Conservation (phyloP, 2,329 filamentous ascomycete genomes). For the Aspergillus fischeri region DNA sequence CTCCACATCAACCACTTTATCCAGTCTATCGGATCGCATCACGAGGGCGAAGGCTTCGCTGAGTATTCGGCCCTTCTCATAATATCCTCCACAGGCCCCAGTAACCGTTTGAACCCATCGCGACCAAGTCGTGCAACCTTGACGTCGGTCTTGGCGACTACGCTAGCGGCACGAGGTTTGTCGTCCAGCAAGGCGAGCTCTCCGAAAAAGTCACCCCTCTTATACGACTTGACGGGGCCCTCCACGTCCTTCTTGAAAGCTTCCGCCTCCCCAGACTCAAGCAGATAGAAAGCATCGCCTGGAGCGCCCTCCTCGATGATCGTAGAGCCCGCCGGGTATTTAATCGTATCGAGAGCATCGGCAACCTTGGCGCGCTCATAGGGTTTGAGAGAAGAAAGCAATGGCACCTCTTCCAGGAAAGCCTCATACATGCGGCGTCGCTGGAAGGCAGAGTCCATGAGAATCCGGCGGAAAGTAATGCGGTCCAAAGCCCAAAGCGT, state of each 20-base stretch:
- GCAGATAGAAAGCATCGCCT: constrained; percentile 84
- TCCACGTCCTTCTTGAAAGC: constrained; percentile 74
- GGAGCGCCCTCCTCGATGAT: constrained; percentile 92
- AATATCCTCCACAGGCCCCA: constrained; percentile 90
- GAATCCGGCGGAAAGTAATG: constrained; percentile 91
- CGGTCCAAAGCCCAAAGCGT: constrained; percentile 93
- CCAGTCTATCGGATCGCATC: constrained; percentile 18
- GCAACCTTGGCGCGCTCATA: constrained; percentile 98
- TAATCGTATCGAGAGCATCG: constrained; percentile 87
- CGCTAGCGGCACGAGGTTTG: constrained; percentile 83
- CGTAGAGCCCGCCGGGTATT: constrained; percentile 70
- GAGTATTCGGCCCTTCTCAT: constrained; percentile 65
- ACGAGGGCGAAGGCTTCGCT: constrained; percentile 23
- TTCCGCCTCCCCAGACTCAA: constrained; percentile 82
- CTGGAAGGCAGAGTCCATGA: constrained; percentile 97
- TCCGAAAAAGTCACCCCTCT: constrained; percentile 94
- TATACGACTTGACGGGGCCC: constrained; percentile 72
- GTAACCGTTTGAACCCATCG: constrained; percentile 86
- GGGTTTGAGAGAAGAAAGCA: constrained; percentile 75
- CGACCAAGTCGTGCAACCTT: constrained; percentile 92
- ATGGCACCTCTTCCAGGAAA: constrained; percentile 89
- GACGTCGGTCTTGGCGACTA: constrained; percentile 78
- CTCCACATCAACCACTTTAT: background rate
- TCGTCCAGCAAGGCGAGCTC: constrained; percentile 92
- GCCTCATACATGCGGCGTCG: constrained; percentile 95